phyloP scores from a whole-genome alignment of 768 basidiomycete species.

The Austroboletus eburneus region DNA sequence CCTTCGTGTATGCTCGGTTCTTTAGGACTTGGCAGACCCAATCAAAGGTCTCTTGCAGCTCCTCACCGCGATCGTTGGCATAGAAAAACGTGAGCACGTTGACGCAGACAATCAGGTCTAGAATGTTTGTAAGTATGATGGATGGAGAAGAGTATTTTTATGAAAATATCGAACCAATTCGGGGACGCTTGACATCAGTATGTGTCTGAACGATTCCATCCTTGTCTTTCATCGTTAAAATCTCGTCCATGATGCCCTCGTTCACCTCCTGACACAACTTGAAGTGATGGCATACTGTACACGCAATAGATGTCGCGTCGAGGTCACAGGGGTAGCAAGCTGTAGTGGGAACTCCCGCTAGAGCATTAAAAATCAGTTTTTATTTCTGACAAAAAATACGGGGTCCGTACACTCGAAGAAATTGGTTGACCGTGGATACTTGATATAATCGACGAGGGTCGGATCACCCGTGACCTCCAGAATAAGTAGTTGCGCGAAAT shows the following conservation, averaged over 20 bases:
- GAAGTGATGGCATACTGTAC: conserved; percentile 14
- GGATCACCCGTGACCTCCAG: conserved; percentile 15
- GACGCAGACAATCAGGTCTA: conserved; percentile 18
- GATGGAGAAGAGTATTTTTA: no score
- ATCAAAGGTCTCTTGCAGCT: conserved; percentile 19
- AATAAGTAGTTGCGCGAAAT: conserved; percentile 19
- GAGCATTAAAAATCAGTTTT: not conserved
- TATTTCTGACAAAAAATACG: not conserved
- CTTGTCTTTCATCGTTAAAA: conserved; percentile 10
- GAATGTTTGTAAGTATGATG: no score
- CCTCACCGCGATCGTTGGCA: conserved; percentile 14
- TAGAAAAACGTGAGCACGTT: conserved; percentile 21
- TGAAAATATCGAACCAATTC: conserved; percentile 22
- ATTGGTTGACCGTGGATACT: conserved; percentile 17
- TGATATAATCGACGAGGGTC: conserved; percentile 17
- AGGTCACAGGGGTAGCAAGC: conserved; percentile 13
- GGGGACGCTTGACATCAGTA: conserved; percentile 18
- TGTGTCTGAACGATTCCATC: conserved; percentile 21
- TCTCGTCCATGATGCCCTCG: conserved; percentile 22
- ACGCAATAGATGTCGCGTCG: conserved; percentile 19
- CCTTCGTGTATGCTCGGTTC: conserved; percentile 19
- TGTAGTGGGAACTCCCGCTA: conserved; percentile 12
- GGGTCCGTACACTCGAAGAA: conserved; percentile 15
- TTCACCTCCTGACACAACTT: conserved; percentile 11
- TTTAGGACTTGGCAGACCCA: conserved; percentile 19